Base-by-base conservation (phyloP, 225 moss, liverwort and hornwort species). In the Rhytidiadelphus loreus region DNA sequence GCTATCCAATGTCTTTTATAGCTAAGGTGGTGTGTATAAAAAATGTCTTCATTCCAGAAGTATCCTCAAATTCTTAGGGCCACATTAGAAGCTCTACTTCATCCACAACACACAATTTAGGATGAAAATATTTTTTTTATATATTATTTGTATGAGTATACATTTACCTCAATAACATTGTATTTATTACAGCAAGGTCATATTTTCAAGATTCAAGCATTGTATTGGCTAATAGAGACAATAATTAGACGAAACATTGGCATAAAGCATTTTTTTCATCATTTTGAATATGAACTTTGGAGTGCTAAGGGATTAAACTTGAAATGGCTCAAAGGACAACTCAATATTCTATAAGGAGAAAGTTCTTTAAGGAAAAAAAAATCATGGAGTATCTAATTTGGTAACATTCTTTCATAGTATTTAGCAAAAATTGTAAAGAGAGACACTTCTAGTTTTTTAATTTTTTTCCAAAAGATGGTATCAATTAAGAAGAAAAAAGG, bases 31-130 rank as follows among this genome's bases (percentile, higher is more conserved):
- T 71, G 3, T 43, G 8, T 24, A 26, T 5, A 71, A 71, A n/a
- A 71, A 5, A 0, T 26, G 1, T 41, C 43, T 14, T 70, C 5
- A 3, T 2, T 15, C 9, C 9, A 71, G 8, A 71, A 43, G 9
- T 24, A 5, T 28, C 16, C 2, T 71, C 41, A 41, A 39, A 24
- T 70, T 41, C 8, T 8, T 1, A 8, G 5, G 0, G 4, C 24
- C 6, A 24, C 37, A 26, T 16, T 26, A 43, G 3, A 72, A 44
- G 6, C 44, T 44, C 3, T 0, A 16, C 15, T 14, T 43, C 15
- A 3, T 6, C 10, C 0, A 16, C 0, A 29, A 43, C 5, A 0
- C 14, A 70, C 2, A 25, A 15, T 71, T 17, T 72, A 29, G 3
- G 16, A 5, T 72, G 44, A 72, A 7, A 29, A 41, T 0, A 5